phyloP scores from a whole-genome alignment of 164 flowering plant species.

The Buxus sempervirens region DNA sequence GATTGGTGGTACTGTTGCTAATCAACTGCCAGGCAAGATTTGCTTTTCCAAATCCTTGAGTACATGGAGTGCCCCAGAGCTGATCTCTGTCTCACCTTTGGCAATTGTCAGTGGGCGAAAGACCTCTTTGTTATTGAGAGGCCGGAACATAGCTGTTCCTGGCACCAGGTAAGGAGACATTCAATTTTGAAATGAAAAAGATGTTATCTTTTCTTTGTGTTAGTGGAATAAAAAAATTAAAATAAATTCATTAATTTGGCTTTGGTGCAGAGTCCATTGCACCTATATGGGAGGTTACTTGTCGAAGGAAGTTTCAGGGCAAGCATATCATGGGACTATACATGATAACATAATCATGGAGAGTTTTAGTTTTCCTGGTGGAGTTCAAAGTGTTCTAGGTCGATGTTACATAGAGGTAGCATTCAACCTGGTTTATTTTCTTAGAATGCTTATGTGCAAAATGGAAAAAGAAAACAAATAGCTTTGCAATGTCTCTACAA shows the following conservation, averaged over 20 bases:
- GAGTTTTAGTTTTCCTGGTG: slow-evolving; percentile 42
- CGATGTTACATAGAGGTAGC: slow-evolving; percentile 92
- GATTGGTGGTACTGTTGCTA: slow-evolving; percentile 8
- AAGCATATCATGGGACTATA: slow-evolving; percentile 25
- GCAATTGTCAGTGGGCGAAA: slow-evolving; percentile 77
- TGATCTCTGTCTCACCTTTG: slow-evolving; percentile 73
- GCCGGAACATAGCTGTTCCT: slow-evolving; percentile 54
- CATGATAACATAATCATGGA: slow-evolving; percentile 48
- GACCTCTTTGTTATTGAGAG: slow-evolving; percentile 59
- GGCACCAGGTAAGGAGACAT: slow-evolving; percentile 64
- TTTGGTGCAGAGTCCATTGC: slow-evolving; percentile 65
- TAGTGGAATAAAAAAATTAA: no score
- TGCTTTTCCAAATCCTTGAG: slow-evolving; percentile 67
- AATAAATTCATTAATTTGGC: slow-evolving; percentile 2
- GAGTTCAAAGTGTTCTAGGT: slow-evolving; percentile 41
- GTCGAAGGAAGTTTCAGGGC: slow-evolving; percentile 42
- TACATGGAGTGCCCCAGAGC: slow-evolving; percentile 66
- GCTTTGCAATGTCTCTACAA: background rate
- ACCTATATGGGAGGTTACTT: slow-evolving; percentile 60
- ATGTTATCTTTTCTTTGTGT: background rate
- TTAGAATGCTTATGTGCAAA: no score
- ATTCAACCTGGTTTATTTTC: background rate
- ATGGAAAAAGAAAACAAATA: background rate
- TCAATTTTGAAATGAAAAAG: background rate
- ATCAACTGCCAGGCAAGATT: slow-evolving; percentile 52